phyloP scores from a whole-genome alignment of 1,284 basidiomycete genomes.

The Trichosporon faecale region DNA sequence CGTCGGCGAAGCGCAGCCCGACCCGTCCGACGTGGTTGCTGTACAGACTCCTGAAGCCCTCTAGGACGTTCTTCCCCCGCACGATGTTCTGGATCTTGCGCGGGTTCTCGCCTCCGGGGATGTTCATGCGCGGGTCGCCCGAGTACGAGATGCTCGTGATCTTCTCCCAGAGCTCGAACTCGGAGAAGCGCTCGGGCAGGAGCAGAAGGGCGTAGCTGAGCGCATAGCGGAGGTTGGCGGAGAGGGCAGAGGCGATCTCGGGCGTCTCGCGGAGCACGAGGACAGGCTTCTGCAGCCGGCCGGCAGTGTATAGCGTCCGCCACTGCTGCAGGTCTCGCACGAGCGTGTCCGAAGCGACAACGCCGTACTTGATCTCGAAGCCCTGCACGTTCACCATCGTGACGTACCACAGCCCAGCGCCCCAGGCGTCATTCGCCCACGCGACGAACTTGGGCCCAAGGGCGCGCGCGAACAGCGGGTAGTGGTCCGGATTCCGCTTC shows the following conservation, averaged over 20 bases:
- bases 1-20: constrained; percentile 17
- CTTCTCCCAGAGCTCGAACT: constrained; percentile 76
- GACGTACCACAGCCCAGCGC: constrained; percentile 94
- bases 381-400: constrained; percentile 78
- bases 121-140: constrained; percentile 82
- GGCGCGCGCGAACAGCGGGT: constrained; percentile 76
- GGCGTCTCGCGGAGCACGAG: constrained; percentile 84
- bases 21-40: constrained; percentile 69
- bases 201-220: constrained; percentile 72
- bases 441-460: constrained; percentile 71
- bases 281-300: constrained; percentile 94
- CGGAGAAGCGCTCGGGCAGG: constrained; percentile 63
- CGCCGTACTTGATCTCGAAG: constrained; percentile 93
- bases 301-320: constrained; percentile 89
- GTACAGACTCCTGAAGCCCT: constrained; percentile 85
- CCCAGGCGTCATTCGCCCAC: constrained; percentile 66
- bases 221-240: constrained; percentile 88
- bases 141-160: constrained; percentile 84
- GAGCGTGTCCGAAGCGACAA: constrained; percentile 85
- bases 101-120: constrained; percentile 88
- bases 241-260: constrained; percentile 82
- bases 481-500: constrained; percentile 82
- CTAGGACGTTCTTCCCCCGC: constrained; percentile 61
- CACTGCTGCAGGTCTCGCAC: constrained; percentile 88
- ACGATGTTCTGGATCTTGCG: constrained; percentile 94